Evolutionary conservation across 2,329 filamentous ascomycete species (phyloP).

Genomic region (Kalmusia sp.): DNA sequence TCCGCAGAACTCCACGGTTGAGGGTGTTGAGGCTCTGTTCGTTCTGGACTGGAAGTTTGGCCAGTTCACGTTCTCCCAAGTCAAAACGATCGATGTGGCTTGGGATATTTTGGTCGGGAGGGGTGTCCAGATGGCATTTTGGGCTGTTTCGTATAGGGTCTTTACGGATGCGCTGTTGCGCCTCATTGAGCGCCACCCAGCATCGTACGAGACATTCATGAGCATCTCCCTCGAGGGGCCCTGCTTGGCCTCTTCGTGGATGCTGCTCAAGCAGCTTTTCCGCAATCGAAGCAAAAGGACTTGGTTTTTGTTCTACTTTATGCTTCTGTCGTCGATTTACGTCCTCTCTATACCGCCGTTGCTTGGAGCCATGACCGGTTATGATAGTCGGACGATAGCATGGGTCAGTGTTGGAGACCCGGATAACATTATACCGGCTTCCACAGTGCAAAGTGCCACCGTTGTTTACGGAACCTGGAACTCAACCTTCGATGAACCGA

Average conservation of each 20-base stretch:
- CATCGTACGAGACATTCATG: conserved; percentile 44
- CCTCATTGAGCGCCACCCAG: conserved; percentile 42
- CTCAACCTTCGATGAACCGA: conserved; percentile 16
- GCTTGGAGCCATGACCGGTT: conserved; percentile 47
- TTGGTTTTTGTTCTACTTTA: conserved; percentile 35
- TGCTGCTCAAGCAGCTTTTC: conserved; percentile 34
- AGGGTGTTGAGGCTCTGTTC: conserved; percentile 36
- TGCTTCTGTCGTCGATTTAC: conserved; percentile 37
- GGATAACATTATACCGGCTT: conserved; percentile 35
- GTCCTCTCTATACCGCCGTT: conserved; percentile 41
- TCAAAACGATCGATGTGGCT: conserved; percentile 43
- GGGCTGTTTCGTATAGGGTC: conserved; percentile 37
- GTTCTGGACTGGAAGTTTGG: conserved; percentile 35
- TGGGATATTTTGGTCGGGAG: conserved; percentile 46
- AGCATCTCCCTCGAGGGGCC: conserved; percentile 38
- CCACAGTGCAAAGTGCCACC: conserved; percentile 12
- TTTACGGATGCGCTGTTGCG: conserved; percentile 43
- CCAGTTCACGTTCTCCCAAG: conserved; percentile 35
- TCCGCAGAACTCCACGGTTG: conserved; percentile 18
- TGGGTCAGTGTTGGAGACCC: conserved; percentile 34
- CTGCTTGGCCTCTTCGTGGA: conserved; percentile 28
- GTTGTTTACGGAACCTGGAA: conserved; percentile 18
- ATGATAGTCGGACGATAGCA: conserved; percentile 34
- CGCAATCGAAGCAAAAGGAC: conserved; percentile 29
- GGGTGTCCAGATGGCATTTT: conserved; percentile 40